A percentile compares a stretch with the other conserved stretches of the same genome.
Conservation (phyloP, 1,284 basidiomycete genomes). For the Puccinia novopanici region DNA sequence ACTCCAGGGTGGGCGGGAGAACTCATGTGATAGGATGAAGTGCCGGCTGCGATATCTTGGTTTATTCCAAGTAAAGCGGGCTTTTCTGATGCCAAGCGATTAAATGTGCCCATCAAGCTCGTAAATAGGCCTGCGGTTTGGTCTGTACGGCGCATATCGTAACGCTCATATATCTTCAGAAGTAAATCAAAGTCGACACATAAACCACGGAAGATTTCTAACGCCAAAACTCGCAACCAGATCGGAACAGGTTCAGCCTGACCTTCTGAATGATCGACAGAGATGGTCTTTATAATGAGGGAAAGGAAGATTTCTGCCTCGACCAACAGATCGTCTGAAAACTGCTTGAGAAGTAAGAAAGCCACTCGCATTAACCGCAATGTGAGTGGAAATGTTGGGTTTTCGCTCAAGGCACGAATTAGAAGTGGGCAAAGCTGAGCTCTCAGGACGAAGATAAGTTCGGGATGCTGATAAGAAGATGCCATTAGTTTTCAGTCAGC, state of each 20-base stretch:
- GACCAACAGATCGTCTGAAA: slow-evolving; percentile 74
- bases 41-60: slow-evolving; percentile 30
- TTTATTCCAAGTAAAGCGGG: slow-evolving; percentile 77
- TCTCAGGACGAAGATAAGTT: slow-evolving; percentile 78
- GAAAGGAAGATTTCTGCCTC: slow-evolving; percentile 83
- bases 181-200: slow-evolving; percentile 81
- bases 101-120: slow-evolving; percentile 76
- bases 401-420: slow-evolving; percentile 78
- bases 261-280: slow-evolving; percentile 55
- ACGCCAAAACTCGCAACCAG: slow-evolving; percentile 85
- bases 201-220: slow-evolving; percentile 86
- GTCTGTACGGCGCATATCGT: slow-evolving; percentile 65
- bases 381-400: slow-evolving; percentile 80
- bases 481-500: slow-evolving; percentile 16
- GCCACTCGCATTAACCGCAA: slow-evolving; percentile 88
- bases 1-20: slow-evolving; percentile 55
- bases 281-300: slow-evolving; percentile 75
- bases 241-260: slow-evolving; percentile 61
- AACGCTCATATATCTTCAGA: slow-evolving; percentile 75
- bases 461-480: slow-evolving; percentile 67
- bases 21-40: slow-evolving; percentile 35
- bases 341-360: slow-evolving; percentile 88
- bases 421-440: slow-evolving; percentile 88
- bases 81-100: slow-evolving; percentile 81
- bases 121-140: slow-evolving; percentile 68